These are phyloP conservation scores for Trichoderma breve DNA, from an alignment of 2,329 filamentous ascomycete genomes.

Conservation along the genomic window DNA sequence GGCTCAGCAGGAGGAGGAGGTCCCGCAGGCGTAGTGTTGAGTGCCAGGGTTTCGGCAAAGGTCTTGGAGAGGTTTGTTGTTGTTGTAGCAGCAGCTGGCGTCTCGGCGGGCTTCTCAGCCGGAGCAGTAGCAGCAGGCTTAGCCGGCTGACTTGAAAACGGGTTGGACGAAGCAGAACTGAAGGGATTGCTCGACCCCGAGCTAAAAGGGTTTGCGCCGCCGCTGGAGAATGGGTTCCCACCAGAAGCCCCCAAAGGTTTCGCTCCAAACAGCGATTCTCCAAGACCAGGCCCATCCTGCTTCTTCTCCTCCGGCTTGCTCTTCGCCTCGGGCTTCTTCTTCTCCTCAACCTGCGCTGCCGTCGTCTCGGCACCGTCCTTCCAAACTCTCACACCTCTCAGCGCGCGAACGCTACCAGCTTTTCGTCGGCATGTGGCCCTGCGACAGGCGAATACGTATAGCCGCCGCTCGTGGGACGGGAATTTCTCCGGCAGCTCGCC, in stretches of 20 bases:
- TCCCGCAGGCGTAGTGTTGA: conserved; percentile 54
- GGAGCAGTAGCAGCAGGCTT: conserved; percentile 35
- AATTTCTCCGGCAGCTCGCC: conserved; percentile 85
- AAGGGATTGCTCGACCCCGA: conserved; percentile 34
- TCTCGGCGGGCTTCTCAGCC: conserved; percentile 27
- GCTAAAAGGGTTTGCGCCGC: conserved; percentile 49
- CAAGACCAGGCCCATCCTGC: conserved; percentile 48
- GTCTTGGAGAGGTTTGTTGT: conserved; percentile 52
- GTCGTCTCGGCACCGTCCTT: conserved; percentile 38
- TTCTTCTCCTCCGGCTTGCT: conserved; percentile 35
- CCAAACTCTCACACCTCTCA: conserved; percentile 65
- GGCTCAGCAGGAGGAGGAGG: conserved; percentile 54
- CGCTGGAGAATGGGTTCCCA: conserved; percentile 59
- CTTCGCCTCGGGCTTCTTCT: conserved; percentile 32
- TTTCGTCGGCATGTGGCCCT: conserved; percentile 77
- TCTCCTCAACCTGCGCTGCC: conserved; percentile 34
- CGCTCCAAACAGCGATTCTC: conserved; percentile 68
- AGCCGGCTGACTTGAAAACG: conserved; percentile 33
- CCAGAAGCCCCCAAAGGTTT: conserved; percentile 44
- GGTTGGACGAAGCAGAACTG: conserved; percentile 28
- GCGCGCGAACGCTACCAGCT: conserved; percentile 72
- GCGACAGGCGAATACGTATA: conserved; percentile 84
- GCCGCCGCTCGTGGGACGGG: conserved; percentile 77
- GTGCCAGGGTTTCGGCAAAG: conserved; percentile 73
- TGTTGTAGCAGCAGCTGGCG: conserved; percentile 24